phyloP scores from a whole-genome alignment of 768 basidiomycete genomes.

The Lactifluus rugatus region DNA sequence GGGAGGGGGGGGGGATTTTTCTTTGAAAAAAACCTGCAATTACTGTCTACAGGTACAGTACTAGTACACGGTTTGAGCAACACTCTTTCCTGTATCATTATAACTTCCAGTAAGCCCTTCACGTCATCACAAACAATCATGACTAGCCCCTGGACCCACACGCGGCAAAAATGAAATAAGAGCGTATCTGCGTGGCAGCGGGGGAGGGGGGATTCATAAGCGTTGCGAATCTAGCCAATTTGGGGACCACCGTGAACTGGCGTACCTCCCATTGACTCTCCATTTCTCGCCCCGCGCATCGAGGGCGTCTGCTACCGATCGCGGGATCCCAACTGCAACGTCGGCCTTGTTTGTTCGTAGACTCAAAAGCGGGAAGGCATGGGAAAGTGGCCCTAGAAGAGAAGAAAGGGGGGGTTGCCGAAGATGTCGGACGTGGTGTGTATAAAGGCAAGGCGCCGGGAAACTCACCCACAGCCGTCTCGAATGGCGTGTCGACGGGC shows the following conservation, averaged over 20 bases:
- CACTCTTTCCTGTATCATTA: too few relatives aligned
- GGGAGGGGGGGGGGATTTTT: conserved; percentile 23
- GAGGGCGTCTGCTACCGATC: conserved; percentile 57
- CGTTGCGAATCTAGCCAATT: too few relatives aligned
- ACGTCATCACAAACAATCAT: neutral
- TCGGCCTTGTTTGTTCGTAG: conserved; percentile 94
- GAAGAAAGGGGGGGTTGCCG: neutral
- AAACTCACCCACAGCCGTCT: conserved; percentile 55
- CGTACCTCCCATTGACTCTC: conserved; percentile 73
- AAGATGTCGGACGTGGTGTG: neutral
- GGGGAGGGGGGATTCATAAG: too few relatives aligned
- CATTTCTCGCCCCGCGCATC: conserved; percentile 60
- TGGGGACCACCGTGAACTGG: too few relatives aligned
- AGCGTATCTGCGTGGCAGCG: conserved; percentile 8
- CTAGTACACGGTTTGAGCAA: too few relatives aligned
- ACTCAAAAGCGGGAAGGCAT: conserved; percentile 72
- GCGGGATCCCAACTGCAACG: conserved; percentile 73
- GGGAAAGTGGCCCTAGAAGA: conserved; percentile 58
- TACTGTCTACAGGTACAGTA: too few relatives aligned
- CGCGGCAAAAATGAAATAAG: conserved; percentile 11
- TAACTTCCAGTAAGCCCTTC: too few relatives aligned
- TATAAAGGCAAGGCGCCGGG: neutral
- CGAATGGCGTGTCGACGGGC: conserved; percentile 73
- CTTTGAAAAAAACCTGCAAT: conserved; percentile 17
- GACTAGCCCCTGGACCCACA: neutral